Evolutionary conservation across 192 early-diverging fungal species (phyloP).

Genomic region (Backusella liffmaniae): DNA sequence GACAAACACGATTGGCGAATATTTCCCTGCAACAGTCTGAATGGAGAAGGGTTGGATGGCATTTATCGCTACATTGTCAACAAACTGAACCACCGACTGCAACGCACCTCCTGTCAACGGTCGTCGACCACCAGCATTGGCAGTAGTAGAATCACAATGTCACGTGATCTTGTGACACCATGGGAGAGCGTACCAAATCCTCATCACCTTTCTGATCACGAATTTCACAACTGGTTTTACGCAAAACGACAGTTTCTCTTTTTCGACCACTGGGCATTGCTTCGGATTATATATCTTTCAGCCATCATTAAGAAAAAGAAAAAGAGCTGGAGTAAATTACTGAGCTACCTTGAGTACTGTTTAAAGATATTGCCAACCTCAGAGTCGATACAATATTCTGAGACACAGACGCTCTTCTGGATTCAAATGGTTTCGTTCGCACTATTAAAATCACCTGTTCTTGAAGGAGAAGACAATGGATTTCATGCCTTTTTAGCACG

Average conservation of each 20-base stretch:
- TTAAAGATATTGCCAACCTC: constrained; percentile 10
- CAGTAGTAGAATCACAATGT: constrained; percentile 4
- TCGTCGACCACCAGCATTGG: background rate
- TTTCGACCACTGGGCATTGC: constrained; percentile 27
- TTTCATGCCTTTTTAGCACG: constrained; percentile 29
- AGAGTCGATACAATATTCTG: constrained; percentile 25
- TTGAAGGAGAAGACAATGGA: constrained; percentile 25
- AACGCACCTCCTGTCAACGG: constrained; percentile 1
- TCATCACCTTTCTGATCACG: constrained; percentile 23
- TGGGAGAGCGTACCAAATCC: constrained; percentile 37
- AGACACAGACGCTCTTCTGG: constrained; percentile 39
- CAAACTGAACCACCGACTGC: constrained; percentile 8
- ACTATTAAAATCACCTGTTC: constrained; percentile 24
- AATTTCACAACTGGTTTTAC: constrained; percentile 26
- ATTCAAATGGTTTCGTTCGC: constrained; percentile 36
- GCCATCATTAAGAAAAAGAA: constrained; percentile 11
- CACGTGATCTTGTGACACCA: constrained; percentile 11
- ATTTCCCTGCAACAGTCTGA: constrained; percentile 21
- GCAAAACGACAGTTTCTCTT: constrained; percentile 19
- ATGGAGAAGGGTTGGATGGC: constrained; percentile 18
- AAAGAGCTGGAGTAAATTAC: background rate
- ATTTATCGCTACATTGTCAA: constrained; percentile 25
- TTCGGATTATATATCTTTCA: constrained; percentile 27
- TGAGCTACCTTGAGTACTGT: constrained; percentile 3
- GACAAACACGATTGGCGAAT: constrained; percentile 31